A percentile compares a stretch with the other conserved stretches of the same genome.
Evolutionary conservation across 1,139 yeast genomes (phyloP).

Genomic region (Suhomyces bolitotheri): DNA sequence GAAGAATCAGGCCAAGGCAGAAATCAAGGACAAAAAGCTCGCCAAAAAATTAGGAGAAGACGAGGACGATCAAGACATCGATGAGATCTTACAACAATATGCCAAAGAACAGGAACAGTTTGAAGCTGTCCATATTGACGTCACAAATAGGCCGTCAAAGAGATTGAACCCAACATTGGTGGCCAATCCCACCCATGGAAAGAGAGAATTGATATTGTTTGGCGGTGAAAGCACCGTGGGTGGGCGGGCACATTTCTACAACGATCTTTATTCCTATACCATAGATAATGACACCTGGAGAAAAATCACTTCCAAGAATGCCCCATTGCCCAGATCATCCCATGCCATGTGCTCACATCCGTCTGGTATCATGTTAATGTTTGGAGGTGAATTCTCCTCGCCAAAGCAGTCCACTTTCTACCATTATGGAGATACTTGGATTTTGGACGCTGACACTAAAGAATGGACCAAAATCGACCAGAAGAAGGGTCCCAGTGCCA

Average conservation of each 20-base stretch:
- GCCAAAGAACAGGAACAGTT: slow-evolving; percentile 79
- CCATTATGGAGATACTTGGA: slow-evolving; percentile 96
- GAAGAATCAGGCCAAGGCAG: slow-evolving; percentile 75
- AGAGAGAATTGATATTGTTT: slow-evolving; percentile 74
- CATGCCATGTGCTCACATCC: slow-evolving; percentile 96
- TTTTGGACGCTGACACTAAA: slow-evolving; percentile 75
- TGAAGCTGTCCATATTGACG: slow-evolving; percentile 65
- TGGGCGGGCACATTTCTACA: slow-evolving; percentile 67
- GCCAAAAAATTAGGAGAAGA: slow-evolving; percentile 74
- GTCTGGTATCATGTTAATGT: slow-evolving; percentile 77
- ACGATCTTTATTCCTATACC: slow-evolving; percentile 74
- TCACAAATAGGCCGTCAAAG: slow-evolving; percentile 59
- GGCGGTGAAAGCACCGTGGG: slow-evolving; percentile 80
- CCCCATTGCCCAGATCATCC: slow-evolving; percentile 91
- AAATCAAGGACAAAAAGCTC: slow-evolving; percentile 67
- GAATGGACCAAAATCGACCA: slow-evolving; percentile 89
- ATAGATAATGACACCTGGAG: slow-evolving; percentile 85
- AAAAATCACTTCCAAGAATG: slow-evolving; percentile 71
- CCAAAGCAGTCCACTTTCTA: slow-evolving; percentile 95
- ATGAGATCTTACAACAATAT: slow-evolving; percentile 74
- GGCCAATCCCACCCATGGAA: slow-evolving; percentile 74
- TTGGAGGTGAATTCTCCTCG: slow-evolving; percentile 96
- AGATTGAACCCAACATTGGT: slow-evolving; percentile 76
- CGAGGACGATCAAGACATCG: slow-evolving; percentile 88
- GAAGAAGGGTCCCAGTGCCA: slow-evolving; percentile 74